Evolutionary conservation across 257 asterid genomes (phyloP), one percentile per base, ranked within the genome.

Genomic region (Salvia rosmarinus): DNA sequence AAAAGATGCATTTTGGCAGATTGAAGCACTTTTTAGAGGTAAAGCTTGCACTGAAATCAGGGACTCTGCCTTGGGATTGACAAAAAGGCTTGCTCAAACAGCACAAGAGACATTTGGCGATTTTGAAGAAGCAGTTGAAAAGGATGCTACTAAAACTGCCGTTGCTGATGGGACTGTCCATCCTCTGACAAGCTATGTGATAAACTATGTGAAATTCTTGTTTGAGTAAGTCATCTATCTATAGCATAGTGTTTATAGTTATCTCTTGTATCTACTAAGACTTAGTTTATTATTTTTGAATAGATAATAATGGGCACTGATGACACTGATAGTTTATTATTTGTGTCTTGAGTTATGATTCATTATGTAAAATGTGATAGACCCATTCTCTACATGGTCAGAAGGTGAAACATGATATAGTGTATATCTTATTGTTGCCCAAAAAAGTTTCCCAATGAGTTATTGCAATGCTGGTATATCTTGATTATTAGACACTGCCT

Each of bases 91-190:
- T 68, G 97, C 99, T 64, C 95, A 87, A 80, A 95, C 99, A 13
- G 97, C 98, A 39, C 96, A 91, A 82, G 96, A 95, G 70, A 95
- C 99, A 55, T 89, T 95, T 75, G 95, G 96, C 43, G 98, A 95
- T 81, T 95, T 95, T 67, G 96, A 95, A 89, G 98, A 91, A 84
- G 99, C 99, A 76, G 98, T 91, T 70, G 99, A 91, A 78, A 95
- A 95, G 79, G 99, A 95, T 87, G 98, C 99, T 17, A 95, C 99
- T 37, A 95, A 91, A 91, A 91, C 97, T 80, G 93, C 97, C 8
- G 97, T 95, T 47, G 85, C 96, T 70, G 99, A 95, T 86, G 99
- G 99, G 78, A 91, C 98, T 62, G 99, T 95, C 67, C 98, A 91
- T 82, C 98, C 99, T 50, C 79, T 95, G 85, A 95, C 99, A 61